phyloP scores from a whole-genome alignment of 768 basidiomycete genomes.

The Suillus clintonianus region DNA sequence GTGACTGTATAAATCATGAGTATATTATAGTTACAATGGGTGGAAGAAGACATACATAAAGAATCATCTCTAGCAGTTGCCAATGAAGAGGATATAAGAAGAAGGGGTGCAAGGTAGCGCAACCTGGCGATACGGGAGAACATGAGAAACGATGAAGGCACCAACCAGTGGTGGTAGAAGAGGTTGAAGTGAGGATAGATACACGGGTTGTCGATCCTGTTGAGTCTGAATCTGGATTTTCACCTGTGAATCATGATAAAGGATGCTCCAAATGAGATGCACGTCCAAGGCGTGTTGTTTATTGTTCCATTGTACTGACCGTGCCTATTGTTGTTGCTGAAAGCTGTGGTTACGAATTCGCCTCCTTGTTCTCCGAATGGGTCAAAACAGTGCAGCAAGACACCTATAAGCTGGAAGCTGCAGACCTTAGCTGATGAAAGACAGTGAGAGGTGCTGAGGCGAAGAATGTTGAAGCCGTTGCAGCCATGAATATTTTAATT shows the following conservation, averaged over 20 bases:
- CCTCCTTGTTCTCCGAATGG: conserved; percentile 18
- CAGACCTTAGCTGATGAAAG: not conserved
- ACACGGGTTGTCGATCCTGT: conserved; percentile 26
- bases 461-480: not conserved
- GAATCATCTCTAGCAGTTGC: conserved; percentile 53
- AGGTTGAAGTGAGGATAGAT: conserved; percentile 20
- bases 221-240: conserved; percentile 13
- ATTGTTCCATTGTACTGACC: conserved; percentile 35
- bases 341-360: conserved; percentile 23
- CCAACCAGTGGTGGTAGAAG: conserved; percentile 5
- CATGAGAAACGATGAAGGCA: conserved; percentile 47
- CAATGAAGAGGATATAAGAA: conserved; percentile 39
- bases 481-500: not conserved
- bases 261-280: conserved; percentile 19
- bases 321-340: conserved; percentile 26
- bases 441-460: not conserved
- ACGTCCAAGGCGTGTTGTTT: conserved; percentile 26
- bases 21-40: conserved; percentile 6
- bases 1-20: conserved; percentile 53
- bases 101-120: conserved; percentile 55
- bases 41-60: conserved; percentile 53
- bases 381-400: not conserved
- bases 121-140: conserved; percentile 71
- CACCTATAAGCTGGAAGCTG: not conserved
- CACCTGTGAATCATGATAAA: conserved; percentile 22